Evolutionary conservation across 2,329 filamentous ascomycete species (phyloP), one percentile per base, ranked within the genome.

Genomic region (Hypoxylon sp.): DNA sequence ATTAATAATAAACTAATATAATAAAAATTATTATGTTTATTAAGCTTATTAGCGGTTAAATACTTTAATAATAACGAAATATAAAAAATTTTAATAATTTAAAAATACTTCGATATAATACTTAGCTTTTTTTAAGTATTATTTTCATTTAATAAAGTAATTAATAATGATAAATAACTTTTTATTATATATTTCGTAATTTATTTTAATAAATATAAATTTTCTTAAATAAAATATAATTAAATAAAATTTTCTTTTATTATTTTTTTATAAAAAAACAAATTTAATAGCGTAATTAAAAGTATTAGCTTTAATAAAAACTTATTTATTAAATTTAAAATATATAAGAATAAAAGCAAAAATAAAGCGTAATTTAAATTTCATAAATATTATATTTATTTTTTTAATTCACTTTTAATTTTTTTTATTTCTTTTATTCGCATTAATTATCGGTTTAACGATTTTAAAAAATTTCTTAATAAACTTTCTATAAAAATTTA

Each of bases 171-270:
- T 12, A n/a, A 36, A 7, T n/a, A 36, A 21, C 21, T 36, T 12
- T 21, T 36, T 23, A 36, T 36, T 23, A 12, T 36, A 36, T 4
- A 36, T 36, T 23, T 36, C 21, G 12, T 36, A 21, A 21, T 36
- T 36, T n/a, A 36, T 36, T 21, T 36, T 9, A 4, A 16, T 12
- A 5, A 21, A 21, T 20, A 9, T 36, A 7, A 36, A 36, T 12
- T 21, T 13, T 20, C n/a, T n/a, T 23, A 12, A 36, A 23, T 36
- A 12, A 21, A 36, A 36, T 5, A 11, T 9, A 4, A 36, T 12
- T 5, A 11, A 11, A 12, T 23, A 12, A 2, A 21, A 8, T 21
- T 21, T 36, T 21, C 12, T 21, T 2, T 36, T 21, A n/a, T 23
- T 21, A 3, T 21, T 12, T 20, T 3, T 36, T 21, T 36, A 16